Evolutionary conservation across 441 rosid genomes (phyloP).

Genomic region (Francoa sonchifolia): DNA sequence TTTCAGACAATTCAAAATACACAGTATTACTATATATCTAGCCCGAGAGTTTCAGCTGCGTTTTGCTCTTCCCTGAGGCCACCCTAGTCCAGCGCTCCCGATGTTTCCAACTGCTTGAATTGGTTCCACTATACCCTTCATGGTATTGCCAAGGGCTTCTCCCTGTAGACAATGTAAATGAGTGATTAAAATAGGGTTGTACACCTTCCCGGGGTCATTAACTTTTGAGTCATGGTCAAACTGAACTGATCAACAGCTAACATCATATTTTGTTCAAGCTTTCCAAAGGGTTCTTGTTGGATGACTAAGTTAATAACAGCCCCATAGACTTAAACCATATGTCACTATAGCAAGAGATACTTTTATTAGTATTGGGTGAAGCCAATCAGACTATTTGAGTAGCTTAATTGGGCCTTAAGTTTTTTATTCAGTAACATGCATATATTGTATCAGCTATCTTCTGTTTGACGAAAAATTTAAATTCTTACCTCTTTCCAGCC

Average conservation of each 20-base stretch:
- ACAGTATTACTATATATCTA: no score
- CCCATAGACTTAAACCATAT: no score
- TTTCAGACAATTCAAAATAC: no score
- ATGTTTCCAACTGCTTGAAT: constrained; percentile 54
- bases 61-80: constrained; percentile 35
- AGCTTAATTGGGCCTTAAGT: not conserved
- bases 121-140: constrained; percentile 62
- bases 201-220: no score
- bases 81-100: constrained; percentile 78
- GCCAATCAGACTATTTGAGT: not conserved
- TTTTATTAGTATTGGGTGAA: not conserved
- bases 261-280: not conserved
- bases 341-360: no score
- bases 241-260: not conserved
- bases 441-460: no score
- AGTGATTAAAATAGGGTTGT: not conserved
- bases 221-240: no score
- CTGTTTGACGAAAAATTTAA: no score
- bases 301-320: not conserved
- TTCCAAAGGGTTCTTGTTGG: not conserved
- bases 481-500: constrained; percentile 99
- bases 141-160: constrained; percentile 55
- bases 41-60: constrained; percentile 1
- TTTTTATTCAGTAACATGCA: no score
- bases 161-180: constrained; percentile 37